Base-by-base conservation (phyloP, 2,329 filamentous ascomycete species). In the Macrophomina tecta region DNA sequence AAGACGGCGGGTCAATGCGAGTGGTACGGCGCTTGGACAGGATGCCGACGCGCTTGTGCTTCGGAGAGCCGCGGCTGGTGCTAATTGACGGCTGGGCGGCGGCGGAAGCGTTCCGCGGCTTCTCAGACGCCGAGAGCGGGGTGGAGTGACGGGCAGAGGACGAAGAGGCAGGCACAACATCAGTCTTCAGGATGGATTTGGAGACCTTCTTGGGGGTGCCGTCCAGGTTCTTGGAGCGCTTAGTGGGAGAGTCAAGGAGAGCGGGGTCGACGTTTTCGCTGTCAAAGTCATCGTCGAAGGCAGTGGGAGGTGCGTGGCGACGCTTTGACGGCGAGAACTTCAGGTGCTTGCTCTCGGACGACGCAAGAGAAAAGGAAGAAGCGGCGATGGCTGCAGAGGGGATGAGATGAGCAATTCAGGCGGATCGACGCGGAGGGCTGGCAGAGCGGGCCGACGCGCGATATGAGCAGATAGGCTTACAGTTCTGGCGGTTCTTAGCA, bases 401-500 rank as follows among this genome's bases (percentile, higher is more conserved):
- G 23, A 23, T 23, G 23, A 23, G 68, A 34, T 66, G 53, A 36
- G 67, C 32, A 42, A 65, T 36, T 61, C 52, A 53, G 14, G 14
- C 18, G 16, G 51, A 67, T 64, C 42, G 55, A 30, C 48, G 38
- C 61, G 16, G 61, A 40, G 18, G 23, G 49, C 58, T 46, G 9
- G 11, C 46, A 55, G 46, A 40, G 65, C 51, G 45, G 42, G 58
- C 28, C 38, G 45, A 30, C 14, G 64, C n/a, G 52, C 51, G 32
- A 48, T 40, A 36, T 49, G 53, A 18, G 65, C 38, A 55, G 23
- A 42, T 38, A 56, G 65, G 67, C 77, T 73, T 82, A 86, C 84
- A 82, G 81, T 86, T 86, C 74, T 94, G 91, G 78, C 89, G 85
- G 78, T 94, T 94, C 83, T 93, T 94, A 61, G 90, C 80, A 79